phyloP scores from a whole-genome alignment of 1,139 yeast species.

The Blastobotrys indianensis region DNA sequence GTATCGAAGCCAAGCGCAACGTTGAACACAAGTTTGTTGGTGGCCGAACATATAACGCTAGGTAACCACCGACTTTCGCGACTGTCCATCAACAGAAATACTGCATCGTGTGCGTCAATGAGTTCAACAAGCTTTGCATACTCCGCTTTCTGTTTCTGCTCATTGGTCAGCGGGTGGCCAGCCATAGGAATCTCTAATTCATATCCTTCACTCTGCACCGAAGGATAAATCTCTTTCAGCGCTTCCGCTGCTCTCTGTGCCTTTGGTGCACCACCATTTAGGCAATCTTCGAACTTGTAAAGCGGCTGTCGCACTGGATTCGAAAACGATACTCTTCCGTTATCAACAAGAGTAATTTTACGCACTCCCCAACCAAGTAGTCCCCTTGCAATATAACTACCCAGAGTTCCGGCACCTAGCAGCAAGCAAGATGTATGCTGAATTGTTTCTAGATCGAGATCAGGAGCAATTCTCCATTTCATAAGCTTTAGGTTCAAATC shows the following conservation, averaged over 20 bases:
- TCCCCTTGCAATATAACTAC: constrained; percentile 82
- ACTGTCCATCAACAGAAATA: constrained; percentile 84
- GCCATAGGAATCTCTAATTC: constrained; percentile 86
- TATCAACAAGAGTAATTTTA: constrained; percentile 80
- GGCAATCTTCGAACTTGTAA: constrained; percentile 69
- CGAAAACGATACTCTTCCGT: constrained; percentile 79
- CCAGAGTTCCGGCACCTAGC: constrained; percentile 96
- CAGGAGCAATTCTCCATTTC: constrained; percentile 96
- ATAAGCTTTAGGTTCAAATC: constrained; percentile 83
- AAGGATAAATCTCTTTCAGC: constrained; percentile 68
- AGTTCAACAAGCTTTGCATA: constrained; percentile 49
- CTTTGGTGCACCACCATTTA: constrained; percentile 64
- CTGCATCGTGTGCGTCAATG: constrained; percentile 64
- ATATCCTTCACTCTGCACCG: constrained; percentile 58
- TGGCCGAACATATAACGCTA: constrained; percentile 65
- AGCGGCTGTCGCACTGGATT: constrained; percentile 95
- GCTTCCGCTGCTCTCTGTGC: constrained; percentile 74
- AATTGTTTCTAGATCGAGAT: constrained; percentile 60
- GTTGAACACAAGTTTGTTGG: constrained; percentile 69
- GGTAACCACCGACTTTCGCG: constrained; percentile 97
- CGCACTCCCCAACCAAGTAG: constrained; percentile 92
- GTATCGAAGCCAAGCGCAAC: constrained; percentile 96
- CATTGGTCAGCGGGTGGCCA: constrained; percentile 74
- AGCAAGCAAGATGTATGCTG: constrained; percentile 58
- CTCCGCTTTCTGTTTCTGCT: constrained; percentile 43